Evolutionary conservation across 2,329 filamentous ascomycete genomes (phyloP), one percentile per base, ranked within the genome.

Genomic region (Arthrobotrys sphaeroides): DNA sequence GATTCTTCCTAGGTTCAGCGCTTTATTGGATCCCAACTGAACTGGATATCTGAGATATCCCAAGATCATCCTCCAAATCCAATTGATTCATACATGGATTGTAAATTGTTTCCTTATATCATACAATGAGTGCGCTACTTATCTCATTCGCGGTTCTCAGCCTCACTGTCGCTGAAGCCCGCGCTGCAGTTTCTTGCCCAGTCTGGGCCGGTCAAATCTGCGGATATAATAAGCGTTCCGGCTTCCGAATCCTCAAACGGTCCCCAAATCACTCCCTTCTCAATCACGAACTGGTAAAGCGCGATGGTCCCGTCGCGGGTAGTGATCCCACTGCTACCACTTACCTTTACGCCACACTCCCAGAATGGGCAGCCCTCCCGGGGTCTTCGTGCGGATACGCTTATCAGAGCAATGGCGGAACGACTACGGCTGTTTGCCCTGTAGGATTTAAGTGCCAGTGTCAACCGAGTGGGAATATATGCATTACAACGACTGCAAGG

Each of bases 341-440:
- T 5, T 72, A 72, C 28, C 57, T 72, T 13, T 72, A 72, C 36
- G 67, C 18, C 18, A 62, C 45, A n/a, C 59, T 72, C 2, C 67
- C 67, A 6, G 20, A 40, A 20, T 72, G 67, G 67, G 67, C 67
- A 18, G 67, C 67, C 5, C 67, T 72, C 7, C 67, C 67, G 0
- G 67, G 67, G 7, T 72, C 67, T 7, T 72, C 67, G 5, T 72
- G 67, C 36, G 67, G 67, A 7, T 72, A 55, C n/a, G 9, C 22
- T 7, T 72, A 72, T 12, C 36, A 36, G n/a, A 72, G 49, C 12
- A 64, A 57, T 26, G 69, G 69, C n/a, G 69, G 16, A 6, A 51
- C 40, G n/a, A 73, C 60, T 4, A 73, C 60, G 3, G 61, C 69
- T 3, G 60, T 73, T n/a, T 73, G 69, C 22, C 69, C 69, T 12